These are phyloP conservation scores for Colletotrichum trifolii DNA, from an alignment of 2,329 filamentous ascomycete species.

Conservation along the genomic window DNA sequence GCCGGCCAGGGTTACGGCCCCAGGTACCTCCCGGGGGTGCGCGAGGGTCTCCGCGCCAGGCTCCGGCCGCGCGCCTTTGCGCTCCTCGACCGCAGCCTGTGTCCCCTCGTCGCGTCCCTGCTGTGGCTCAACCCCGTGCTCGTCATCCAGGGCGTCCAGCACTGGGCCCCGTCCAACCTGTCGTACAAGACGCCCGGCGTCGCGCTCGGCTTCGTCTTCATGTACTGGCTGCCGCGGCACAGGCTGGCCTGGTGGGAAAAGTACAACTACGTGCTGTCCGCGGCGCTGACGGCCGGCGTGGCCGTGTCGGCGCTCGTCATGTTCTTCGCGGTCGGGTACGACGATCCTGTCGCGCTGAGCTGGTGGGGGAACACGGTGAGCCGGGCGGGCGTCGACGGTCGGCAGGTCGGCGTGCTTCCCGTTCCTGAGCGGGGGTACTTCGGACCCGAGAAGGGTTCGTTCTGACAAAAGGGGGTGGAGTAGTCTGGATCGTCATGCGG, in stretches of 20 bases:
- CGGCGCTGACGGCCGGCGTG: constrained; percentile 54
- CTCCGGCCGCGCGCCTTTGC: constrained; percentile 47
- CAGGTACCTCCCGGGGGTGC: constrained; percentile 47
- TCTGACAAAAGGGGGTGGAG: constrained; percentile 9
- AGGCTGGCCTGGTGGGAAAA: constrained; percentile 57
- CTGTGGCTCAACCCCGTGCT: constrained; percentile 55
- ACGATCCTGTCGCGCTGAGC: constrained; percentile 48
- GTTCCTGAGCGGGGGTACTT: constrained; percentile 43
- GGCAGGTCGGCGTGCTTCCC: constrained; percentile 37
- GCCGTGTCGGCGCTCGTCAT: constrained; percentile 55
- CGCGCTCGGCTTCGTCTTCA: constrained; percentile 54
- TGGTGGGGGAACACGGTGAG: constrained; percentile 57
- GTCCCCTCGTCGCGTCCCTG: constrained; percentile 51
- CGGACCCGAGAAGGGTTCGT: constrained; percentile 42
- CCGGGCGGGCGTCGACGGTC: constrained; percentile 39
- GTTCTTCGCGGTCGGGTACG: constrained; percentile 55
- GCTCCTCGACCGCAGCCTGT: constrained; percentile 49
- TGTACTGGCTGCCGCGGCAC: constrained; percentile 54
- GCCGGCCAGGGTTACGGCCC: constrained; percentile 47
- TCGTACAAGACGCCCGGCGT: constrained; percentile 56
- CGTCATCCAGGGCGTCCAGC: constrained; percentile 54
- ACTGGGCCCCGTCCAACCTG: constrained; percentile 56
- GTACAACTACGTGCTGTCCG: constrained; percentile 59
- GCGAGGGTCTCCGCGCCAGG: constrained; percentile 44
- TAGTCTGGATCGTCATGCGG: neutral